phyloP scores from a whole-genome alignment of 768 basidiomycete genomes.

The Mycena vitilis region DNA sequence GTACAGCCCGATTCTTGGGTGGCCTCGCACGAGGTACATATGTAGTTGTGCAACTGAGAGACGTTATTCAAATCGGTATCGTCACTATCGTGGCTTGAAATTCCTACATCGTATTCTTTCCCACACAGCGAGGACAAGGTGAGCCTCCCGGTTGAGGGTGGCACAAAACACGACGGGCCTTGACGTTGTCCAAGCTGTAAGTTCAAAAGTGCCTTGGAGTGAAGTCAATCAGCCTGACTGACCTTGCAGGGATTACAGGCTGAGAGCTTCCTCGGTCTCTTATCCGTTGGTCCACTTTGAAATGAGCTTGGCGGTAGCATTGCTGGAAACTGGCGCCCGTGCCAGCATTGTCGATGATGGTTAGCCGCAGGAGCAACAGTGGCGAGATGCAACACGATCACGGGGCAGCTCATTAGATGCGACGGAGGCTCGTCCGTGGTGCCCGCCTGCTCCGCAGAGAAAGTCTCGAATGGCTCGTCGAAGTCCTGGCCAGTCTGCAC shows the following conservation, averaged over 20 bases:
- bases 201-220: neutral
- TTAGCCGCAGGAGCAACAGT: too few species aligned
- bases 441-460: too few species aligned
- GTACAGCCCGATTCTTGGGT: neutral
- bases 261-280: slow-evolving; percentile 6
- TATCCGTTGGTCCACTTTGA: neutral
- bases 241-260: slow-evolving; percentile 16
- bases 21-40: neutral
- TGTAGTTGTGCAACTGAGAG: slow-evolving; percentile 1
- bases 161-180: slow-evolving; percentile 16
- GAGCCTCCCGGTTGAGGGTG: slow-evolving; percentile 15
- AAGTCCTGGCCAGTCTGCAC: slow-evolving; percentile 93
- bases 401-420: too few species aligned
- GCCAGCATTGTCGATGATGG: too few species aligned
- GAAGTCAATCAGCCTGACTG: neutral
- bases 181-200: neutral
- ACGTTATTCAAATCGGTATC: neutral
- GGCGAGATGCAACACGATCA: too few species aligned
- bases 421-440: too few species aligned
- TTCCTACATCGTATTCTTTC: neutral
- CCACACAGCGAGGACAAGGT: slow-evolving; percentile 8
- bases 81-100: neutral
- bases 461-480: slow-evolving; percentile 89
- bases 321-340: too few species aligned
- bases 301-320: neutral